phyloP scores from a whole-genome alignment of 164 flowering plant genomes.

The Magnolia kwangsiensis region DNA sequence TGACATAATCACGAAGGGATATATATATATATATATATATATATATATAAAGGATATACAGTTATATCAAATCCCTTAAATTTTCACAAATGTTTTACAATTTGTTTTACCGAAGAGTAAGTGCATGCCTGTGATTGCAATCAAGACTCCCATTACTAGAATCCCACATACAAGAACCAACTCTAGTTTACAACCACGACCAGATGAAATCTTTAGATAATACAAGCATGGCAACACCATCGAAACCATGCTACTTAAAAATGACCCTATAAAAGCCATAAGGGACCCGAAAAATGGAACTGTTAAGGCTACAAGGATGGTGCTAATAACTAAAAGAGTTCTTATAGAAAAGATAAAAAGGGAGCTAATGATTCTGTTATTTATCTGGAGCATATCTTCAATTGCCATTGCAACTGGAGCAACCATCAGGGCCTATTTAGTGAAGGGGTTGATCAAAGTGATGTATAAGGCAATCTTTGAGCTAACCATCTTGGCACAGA shows the following conservation, averaged over 20 bases:
- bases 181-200: too few relatives aligned
- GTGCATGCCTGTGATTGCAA: too few relatives aligned
- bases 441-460: conserved; percentile 59
- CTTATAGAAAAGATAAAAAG: background rate
- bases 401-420: conserved; percentile 46
- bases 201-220: background rate
- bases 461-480: conserved; percentile 70
- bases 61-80: too few relatives aligned
- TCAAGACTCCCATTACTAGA: too few relatives aligned
- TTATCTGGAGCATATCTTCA: background rate
- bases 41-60: too few relatives aligned
- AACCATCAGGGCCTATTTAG: conserved; percentile 68
- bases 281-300: conserved; percentile 4
- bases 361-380: background rate
- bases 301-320: too few relatives aligned
- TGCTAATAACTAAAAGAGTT: too few relatives aligned
- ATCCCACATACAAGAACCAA: too few relatives aligned
- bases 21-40: too few relatives aligned
- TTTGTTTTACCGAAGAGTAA: too few relatives aligned
- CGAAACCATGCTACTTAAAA: background rate
- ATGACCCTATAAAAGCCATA: conserved; percentile 8
- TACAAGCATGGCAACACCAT: conserved; percentile 3
- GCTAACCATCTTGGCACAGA: conserved; percentile 47
- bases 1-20: too few relatives aligned
- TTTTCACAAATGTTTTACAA: too few relatives aligned